Conservation (phyloP, 2,329 filamentous ascomycete genomes). For the Phialocephala subalpina region DNA sequence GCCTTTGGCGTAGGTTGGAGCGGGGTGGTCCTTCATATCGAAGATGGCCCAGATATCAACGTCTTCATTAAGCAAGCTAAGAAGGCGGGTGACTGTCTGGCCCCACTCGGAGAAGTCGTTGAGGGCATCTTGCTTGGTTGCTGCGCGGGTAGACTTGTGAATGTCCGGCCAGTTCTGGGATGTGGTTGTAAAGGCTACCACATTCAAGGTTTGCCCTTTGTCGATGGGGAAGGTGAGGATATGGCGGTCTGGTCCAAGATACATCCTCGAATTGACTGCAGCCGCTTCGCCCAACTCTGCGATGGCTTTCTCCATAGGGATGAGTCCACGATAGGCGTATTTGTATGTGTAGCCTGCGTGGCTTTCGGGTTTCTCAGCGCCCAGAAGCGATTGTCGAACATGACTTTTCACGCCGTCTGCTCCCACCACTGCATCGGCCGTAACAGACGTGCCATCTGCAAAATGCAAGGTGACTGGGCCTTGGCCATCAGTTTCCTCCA, state of each 20-base stretch:
- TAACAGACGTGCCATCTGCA: slow-evolving; percentile 48
- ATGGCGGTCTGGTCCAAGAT: slow-evolving; percentile 12
- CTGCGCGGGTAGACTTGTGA: background rate
- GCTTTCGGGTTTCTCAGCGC: slow-evolving; percentile 3
- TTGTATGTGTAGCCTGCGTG: slow-evolving; percentile 57
- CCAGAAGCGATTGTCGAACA: slow-evolving; percentile 46
- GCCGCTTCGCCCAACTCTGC: slow-evolving; percentile 9
- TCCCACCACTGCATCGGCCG: slow-evolving; percentile 49
- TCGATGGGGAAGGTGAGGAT: slow-evolving; percentile 16
- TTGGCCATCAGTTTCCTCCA: slow-evolving; percentile 30
- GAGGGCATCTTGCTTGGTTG: slow-evolving; percentile 6
- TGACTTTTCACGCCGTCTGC: slow-evolving; percentile 66
- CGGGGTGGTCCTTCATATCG: slow-evolving; percentile 4
- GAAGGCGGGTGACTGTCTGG: background rate
- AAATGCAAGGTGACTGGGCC: slow-evolving; percentile 46
- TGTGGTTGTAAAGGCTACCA: slow-evolving; percentile 46
- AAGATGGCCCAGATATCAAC: slow-evolving; percentile 15
- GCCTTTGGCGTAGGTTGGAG: slow-evolving; percentile 12
- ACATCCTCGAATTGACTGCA: slow-evolving; percentile 14
- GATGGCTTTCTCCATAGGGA: slow-evolving; percentile 13
- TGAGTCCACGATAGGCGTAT: slow-evolving; percentile 49
- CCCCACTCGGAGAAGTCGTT: slow-evolving; percentile 5
- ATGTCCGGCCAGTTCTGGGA: slow-evolving; percentile 32
- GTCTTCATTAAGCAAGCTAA: slow-evolving; percentile 3
- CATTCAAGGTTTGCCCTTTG: slow-evolving; percentile 7